Percentiles rank a stretch among this genome's conserved stretches.
These are phyloP conservation scores for Phaeosphaeriaceae sp. DNA, from an alignment of 2,329 filamentous ascomycete species.

Conservation along the genomic window DNA sequence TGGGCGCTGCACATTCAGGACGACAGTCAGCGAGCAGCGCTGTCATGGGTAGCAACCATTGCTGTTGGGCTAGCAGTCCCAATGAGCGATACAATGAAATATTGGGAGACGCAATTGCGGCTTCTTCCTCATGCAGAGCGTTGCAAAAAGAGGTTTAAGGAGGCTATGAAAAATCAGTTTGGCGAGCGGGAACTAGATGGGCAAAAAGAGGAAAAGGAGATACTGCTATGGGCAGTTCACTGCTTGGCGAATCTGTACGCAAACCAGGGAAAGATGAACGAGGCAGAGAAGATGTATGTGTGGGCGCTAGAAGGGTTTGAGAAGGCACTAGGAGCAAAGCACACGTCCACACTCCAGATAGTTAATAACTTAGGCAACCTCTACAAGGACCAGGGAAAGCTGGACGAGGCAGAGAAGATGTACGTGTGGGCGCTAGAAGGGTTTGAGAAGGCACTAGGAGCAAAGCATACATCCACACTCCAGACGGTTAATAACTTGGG, in stretches of 20 bases:
- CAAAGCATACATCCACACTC: too few relatives aligned
- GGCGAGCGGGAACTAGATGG: slow-evolving; percentile 1
- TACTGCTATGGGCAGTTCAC: slow-evolving; percentile 18
- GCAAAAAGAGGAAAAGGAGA: slow-evolving; percentile 1
- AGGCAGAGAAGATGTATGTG: too few relatives aligned
- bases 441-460: too few relatives aligned
- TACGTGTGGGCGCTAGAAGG: too few relatives aligned
- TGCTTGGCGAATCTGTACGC: slow-evolving; percentile 19
- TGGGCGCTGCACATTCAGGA: slow-evolving; percentile 22
- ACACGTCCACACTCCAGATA: slow-evolving; percentile 4
- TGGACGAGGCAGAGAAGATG: too few relatives aligned
- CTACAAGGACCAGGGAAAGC: too few relatives aligned
- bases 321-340: slow-evolving; percentile 1
- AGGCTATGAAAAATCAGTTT: background rate
- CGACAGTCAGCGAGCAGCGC: slow-evolving; percentile 13
- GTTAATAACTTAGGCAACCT: too few relatives aligned
- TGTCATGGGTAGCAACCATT: slow-evolving; percentile 14
- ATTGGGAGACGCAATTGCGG: slow-evolving; percentile 17
- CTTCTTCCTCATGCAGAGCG: slow-evolving; percentile 23
- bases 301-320: too few relatives aligned
- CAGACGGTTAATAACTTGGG: too few relatives aligned
- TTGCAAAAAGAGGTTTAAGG: background rate
- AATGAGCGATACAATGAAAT: slow-evolving; percentile 6
- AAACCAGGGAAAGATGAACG: background rate
- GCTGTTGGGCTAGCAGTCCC: slow-evolving; percentile 20